Base-by-base conservation (phyloP, 345 rosid genomes). In the Diplotaxis tenuifolia region DNA sequence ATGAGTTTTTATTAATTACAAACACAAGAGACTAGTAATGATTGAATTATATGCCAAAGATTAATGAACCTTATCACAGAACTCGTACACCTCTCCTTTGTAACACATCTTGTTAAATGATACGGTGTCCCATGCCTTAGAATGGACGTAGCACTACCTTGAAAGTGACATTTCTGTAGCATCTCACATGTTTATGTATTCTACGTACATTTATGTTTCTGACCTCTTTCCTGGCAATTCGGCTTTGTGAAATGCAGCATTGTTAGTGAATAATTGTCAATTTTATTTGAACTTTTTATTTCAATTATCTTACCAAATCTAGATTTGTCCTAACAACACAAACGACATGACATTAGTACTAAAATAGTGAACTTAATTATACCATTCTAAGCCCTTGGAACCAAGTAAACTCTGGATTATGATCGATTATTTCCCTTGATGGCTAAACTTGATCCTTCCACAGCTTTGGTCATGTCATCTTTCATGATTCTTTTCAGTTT, bases 391-490 rank as follows among this genome's bases (percentile, higher is more conserved):
- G 78, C 65, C 66, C 86, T 83, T 6, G 89, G 79, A 40, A 86
- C 88, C 62, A 86, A 78, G 72, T 86, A 91, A 36, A 95, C 99
- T 74, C 93, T 85, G 70, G 97, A 90, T 85, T 84, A 89, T 83
- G 54, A 89, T 78, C 1, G 86, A 84, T 53, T 88, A 89, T 71
- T 71, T 65, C 22, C 80, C 76, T 27, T 77, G 72, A 70, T 81
- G 89, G 74, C 92, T 90, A 11, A 91, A 84, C 81, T 84, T 91
- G 83, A 95, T 91, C 19, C 97, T 97, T 4, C 97, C 96, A 71
- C 89, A 80, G n/a, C n/a, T n/a, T n/a, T n/a, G n/a, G n/a, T n/a
- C n/a, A n/a, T n/a, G n/a, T n/a, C n/a, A n/a, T n/a, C n/a, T n/a
- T n/a, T n/a, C n/a, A n/a, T n/a, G n/a, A n/a, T n/a, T n/a, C n/a